phyloP scores from a whole-genome alignment of 2,329 filamentous ascomycete genomes.

The Aspergillus japonicus region DNA sequence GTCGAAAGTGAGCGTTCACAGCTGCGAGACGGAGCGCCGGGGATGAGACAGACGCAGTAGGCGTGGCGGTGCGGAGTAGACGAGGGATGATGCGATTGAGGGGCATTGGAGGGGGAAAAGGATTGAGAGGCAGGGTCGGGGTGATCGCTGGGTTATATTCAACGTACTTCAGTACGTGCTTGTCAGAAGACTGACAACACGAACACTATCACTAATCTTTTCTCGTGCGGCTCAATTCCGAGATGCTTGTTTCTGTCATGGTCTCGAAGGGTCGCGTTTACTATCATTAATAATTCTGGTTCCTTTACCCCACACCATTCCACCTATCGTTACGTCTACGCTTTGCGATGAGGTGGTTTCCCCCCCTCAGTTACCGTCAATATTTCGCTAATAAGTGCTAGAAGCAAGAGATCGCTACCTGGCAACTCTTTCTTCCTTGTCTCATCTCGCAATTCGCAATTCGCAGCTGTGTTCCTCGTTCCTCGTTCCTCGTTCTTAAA shows the following conservation, averaged over 20 bases:
- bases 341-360: neutral
- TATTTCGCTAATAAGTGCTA: too few relatives aligned
- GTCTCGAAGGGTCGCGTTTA: neutral
- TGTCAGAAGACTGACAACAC: too few relatives aligned
- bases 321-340: neutral
- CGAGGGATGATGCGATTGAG: constrained; percentile 5
- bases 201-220: neutral
- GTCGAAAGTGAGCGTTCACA: constrained; percentile 13
- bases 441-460: neutral
- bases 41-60: neutral
- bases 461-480: neutral
- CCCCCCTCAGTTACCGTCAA: too few relatives aligned
- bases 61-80: neutral
- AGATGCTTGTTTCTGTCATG: neutral
- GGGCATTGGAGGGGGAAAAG: constrained; percentile 2
- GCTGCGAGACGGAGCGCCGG: constrained; percentile 11
- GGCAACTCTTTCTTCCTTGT: too few relatives aligned
- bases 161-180: too few relatives aligned
- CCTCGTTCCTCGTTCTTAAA: neutral
- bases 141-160: neutral
- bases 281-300: neutral
- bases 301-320: neutral
- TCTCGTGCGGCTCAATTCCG: neutral
- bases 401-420: too few relatives aligned
- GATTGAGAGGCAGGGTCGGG: neutral